Base-by-base conservation (phyloP, 2,329 filamentous ascomycete genomes). In the Moelleriella libera region DNA sequence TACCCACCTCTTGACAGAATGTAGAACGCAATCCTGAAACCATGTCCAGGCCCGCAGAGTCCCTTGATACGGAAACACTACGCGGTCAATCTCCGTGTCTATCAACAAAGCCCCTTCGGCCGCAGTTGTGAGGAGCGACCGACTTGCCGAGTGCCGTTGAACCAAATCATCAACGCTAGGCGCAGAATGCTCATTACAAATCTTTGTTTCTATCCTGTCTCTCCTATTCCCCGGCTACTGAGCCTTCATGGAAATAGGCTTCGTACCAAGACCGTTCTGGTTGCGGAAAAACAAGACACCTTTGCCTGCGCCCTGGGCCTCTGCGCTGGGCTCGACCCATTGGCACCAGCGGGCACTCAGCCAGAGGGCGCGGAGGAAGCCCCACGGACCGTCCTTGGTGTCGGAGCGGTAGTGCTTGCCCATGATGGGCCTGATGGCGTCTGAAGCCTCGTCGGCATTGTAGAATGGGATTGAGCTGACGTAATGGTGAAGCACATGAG, bases 401-500 rank as follows among this genome's bases (percentile, higher is more conserved):
- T 98, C 84, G 46, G 85, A 72, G 54, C 89, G 87, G 74, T 98
- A 98, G 76, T 98, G 92, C 60, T 76, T 74, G 65, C 92, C 92
- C 90, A 98, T 96, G 65, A 98, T 74, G 51, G 79, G 79, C 76
- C 89, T 88, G 76, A 97, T 94, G 60, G 89, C 89, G 58, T 96
- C 89, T 58, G 82, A 84, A 49, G 90, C 89, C 71, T 96, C 89
- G 57, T 95, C 88, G 61, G 89, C 90, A 66, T 96, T 77, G 72
- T 97, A 97, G 72, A 96, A 96, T 53, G 90, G 90, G 56, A 97
- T 97, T 60, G 81, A 87, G 69, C 85, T 90, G 64, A 97, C 80
- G 68, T 95, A 97, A 78, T 97, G 90, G 75, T 97, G 90, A 51
- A 95, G 85, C 50, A 97, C 90, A 70, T 97, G 90, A 45, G 90